A percentile compares a stretch with the other conserved stretches of the same genome.
phyloP scores from a whole-genome alignment of 805 yeast species.

The Zygosaccharomyces bailii region DNA sequence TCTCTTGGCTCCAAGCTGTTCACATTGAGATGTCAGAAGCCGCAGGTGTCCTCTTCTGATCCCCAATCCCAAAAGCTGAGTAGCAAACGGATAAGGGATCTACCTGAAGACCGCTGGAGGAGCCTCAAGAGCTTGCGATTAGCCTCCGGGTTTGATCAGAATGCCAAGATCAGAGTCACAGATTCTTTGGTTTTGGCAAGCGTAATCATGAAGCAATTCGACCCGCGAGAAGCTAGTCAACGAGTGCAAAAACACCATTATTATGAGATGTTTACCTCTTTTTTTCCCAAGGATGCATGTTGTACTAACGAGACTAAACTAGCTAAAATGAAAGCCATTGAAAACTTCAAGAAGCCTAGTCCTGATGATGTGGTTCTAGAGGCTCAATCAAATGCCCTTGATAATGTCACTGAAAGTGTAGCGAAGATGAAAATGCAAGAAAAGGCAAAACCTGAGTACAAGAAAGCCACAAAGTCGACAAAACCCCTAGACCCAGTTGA shows the following conservation, averaged over 20 bases:
- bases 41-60: slow-evolving; percentile 10
- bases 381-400: slow-evolving; percentile 53
- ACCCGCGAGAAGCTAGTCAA: slow-evolving; percentile 5
- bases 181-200: slow-evolving; percentile 7
- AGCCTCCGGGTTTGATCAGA: background rate
- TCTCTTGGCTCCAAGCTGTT: slow-evolving; percentile 10
- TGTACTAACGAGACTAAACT: slow-evolving; percentile 40
- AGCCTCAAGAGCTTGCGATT: background rate
- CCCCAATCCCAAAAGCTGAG: slow-evolving; percentile 12
- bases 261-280: slow-evolving; percentile 32
- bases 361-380: slow-evolving; percentile 72
- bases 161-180: background rate
- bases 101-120: slow-evolving; percentile 6
- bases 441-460: slow-evolving; percentile 35
- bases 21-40: background rate
- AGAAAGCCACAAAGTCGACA: slow-evolving; percentile 29
- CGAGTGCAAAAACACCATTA: slow-evolving; percentile 24
- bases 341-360: slow-evolving; percentile 64
- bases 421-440: slow-evolving; percentile 30
- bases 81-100: background rate
- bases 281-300: slow-evolving; percentile 29
- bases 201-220: slow-evolving; percentile 5
- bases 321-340: slow-evolving; percentile 39
- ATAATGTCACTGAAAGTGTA: slow-evolving; percentile 29
- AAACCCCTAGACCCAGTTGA: slow-evolving; percentile 44